These are phyloP conservation scores for Yarrowia galli DNA, from an alignment of 1,139 yeast species.

Conservation along the genomic window DNA sequence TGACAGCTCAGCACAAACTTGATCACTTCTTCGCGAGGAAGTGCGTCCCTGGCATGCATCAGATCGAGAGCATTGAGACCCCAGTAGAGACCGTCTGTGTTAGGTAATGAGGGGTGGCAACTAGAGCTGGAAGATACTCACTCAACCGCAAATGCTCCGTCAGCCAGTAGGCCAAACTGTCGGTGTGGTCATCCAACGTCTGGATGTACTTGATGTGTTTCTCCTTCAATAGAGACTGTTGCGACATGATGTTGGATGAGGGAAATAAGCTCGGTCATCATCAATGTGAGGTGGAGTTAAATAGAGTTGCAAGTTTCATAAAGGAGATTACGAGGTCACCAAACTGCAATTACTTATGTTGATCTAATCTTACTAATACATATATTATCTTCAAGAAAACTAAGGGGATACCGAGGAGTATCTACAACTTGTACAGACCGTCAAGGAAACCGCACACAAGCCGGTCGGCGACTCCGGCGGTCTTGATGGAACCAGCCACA, in stretches of 20 bases:
- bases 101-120: constrained; percentile 13
- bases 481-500: constrained; percentile 87
- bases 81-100: constrained; percentile 84
- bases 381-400: constrained; percentile 16
- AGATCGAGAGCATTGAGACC: constrained; percentile 80
- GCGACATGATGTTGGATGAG: constrained; percentile 25
- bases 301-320: neutral
- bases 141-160: constrained; percentile 86
- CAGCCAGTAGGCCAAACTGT: constrained; percentile 82
- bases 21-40: constrained; percentile 67
- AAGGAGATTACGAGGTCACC: neutral
- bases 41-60: constrained; percentile 62
- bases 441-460: constrained; percentile 83
- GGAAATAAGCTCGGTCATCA: constrained; percentile 14
- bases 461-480: constrained; percentile 84
- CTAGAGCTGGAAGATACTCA: constrained; percentile 40
- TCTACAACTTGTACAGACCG: constrained; percentile 63
- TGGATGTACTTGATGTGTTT: constrained; percentile 63
- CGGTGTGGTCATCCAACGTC: constrained; percentile 56
- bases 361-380: constrained; percentile 4
- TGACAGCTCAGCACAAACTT: constrained; percentile 74
- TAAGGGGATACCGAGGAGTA: neutral
- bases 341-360: neutral
- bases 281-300: constrained; percentile 10
- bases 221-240: constrained; percentile 48